Percentiles rank a stretch among this genome's conserved stretches.
phyloP scores from a whole-genome alignment of 2,329 filamentous ascomycete genomes.

The Purpureocillium lavendulum region DNA sequence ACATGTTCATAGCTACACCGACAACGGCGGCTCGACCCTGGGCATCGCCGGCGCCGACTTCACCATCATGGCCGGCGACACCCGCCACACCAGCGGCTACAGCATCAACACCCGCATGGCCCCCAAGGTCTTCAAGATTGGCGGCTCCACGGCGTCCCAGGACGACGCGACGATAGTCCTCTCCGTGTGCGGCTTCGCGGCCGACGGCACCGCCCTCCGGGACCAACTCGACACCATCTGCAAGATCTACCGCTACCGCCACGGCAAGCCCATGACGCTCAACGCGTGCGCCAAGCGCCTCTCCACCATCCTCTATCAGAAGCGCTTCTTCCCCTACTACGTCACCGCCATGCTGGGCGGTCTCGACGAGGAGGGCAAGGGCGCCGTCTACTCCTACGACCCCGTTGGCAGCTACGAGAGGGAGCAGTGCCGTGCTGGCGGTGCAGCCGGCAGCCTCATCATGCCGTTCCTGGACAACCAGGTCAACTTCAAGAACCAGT shows the following conservation, averaged over 20 bases:
- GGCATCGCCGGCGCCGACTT: constrained; percentile 93
- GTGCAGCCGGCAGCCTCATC: constrained; percentile 86
- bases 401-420: constrained; percentile 96
- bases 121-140: constrained; percentile 96
- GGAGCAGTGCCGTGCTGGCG: constrained; percentile 90
- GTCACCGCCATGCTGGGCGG: constrained; percentile 90
- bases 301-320: constrained; percentile 91
- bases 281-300: constrained; percentile 91
- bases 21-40: constrained; percentile 94
- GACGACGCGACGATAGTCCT: constrained; percentile 80
- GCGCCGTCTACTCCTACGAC: constrained; percentile 94
- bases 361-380: constrained; percentile 87
- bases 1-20: constrained; percentile 65
- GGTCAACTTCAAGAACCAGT: constrained; percentile 99
- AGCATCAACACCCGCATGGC: constrained; percentile 96
- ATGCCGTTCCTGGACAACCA: constrained; percentile 99
- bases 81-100: constrained; percentile 90
- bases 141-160: constrained; percentile 79
- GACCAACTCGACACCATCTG: constrained; percentile 90
- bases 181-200: constrained; percentile 91
- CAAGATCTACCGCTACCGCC: constrained; percentile 98
- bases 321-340: constrained; percentile 99
- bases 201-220: constrained; percentile 87
- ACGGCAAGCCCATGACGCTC: constrained; percentile 92
- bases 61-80: constrained; percentile 94